Conservation (phyloP, 2,329 filamentous ascomycete genomes). For the Paracorniculantispora psalliotae region DNA sequence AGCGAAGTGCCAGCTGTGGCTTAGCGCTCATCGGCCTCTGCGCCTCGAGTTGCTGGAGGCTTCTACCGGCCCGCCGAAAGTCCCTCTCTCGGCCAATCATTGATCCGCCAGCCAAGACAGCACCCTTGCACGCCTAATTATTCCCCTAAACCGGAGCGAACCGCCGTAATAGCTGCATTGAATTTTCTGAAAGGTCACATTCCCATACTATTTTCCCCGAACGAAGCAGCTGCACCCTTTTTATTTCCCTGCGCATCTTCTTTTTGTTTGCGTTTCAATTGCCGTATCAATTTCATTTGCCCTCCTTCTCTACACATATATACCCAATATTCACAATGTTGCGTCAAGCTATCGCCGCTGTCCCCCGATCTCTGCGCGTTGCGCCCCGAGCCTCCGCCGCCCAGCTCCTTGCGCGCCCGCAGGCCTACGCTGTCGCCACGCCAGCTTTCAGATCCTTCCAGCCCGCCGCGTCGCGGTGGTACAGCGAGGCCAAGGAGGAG, state of each 20-base stretch:
- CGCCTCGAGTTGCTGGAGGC: slow-evolving; percentile 2
- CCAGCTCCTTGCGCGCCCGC: slow-evolving; percentile 30
- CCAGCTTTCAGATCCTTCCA: slow-evolving; percentile 33
- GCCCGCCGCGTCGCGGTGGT: slow-evolving; percentile 38
- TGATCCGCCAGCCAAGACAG: slow-evolving; percentile 12
- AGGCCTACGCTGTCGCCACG: slow-evolving; percentile 33
- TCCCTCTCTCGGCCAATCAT: slow-evolving; percentile 14
- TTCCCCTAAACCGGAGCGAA: slow-evolving; percentile 16
- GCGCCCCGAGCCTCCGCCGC: slow-evolving; percentile 32
- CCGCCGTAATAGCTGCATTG: slow-evolving; percentile 10
- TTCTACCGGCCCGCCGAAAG: slow-evolving; percentile 5
- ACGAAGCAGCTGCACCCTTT: background rate
- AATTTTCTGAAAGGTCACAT: slow-evolving; percentile 13
- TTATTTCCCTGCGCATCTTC: background rate
- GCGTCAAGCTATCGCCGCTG: slow-evolving; percentile 39
- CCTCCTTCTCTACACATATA: slow-evolving; percentile 3
- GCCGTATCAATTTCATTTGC: slow-evolving; percentile 8
- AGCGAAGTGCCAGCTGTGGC: background rate
- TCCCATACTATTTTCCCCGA: background rate
- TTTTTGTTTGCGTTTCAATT: background rate
- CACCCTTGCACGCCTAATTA: background rate
- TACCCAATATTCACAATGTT: slow-evolving; percentile 33
- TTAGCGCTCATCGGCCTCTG: background rate
- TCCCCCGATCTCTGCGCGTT: slow-evolving; percentile 41
- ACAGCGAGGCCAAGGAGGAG: slow-evolving; percentile 41